These are phyloP conservation scores for Picochlorum sp. DNA, from an alignment of 139 green algal genomes.

Conservation along the genomic window DNA sequence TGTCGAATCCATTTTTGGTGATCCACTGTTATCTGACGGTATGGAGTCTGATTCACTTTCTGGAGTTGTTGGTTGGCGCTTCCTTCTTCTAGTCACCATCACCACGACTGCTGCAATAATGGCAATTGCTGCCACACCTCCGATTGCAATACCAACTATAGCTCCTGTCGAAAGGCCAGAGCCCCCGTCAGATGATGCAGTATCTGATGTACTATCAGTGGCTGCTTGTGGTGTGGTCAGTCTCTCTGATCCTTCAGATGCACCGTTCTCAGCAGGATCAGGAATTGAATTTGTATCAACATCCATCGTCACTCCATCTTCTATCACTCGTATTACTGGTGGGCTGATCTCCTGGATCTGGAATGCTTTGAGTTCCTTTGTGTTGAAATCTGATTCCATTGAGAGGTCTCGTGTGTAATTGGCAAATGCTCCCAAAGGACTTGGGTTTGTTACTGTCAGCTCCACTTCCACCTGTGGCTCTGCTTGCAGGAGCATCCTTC, in stretches of 20 bases:
- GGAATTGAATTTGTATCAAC: conserved; percentile 6
- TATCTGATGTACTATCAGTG: neutral
- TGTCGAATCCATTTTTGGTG: too few species aligned
- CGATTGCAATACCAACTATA: conserved; percentile 13
- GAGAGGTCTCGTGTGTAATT: neutral
- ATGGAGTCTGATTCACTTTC: neutral
- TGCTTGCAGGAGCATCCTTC: neutral
- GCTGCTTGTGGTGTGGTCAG: neutral
- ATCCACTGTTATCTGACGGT: neutral
- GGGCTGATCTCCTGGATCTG: neutral
- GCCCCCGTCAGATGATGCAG: neutral
- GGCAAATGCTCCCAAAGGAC: neutral
- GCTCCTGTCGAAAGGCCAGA: conserved; percentile 6
- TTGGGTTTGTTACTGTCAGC: neutral
- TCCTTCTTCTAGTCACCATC: conserved; percentile 3
- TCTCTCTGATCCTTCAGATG: neutral
- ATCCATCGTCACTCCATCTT: neutral
- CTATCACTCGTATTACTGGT: neutral
- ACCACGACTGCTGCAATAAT: conserved; percentile 1
- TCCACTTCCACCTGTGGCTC: neutral
- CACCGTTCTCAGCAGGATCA: neutral
- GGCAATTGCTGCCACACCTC: neutral
- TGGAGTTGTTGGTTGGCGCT: neutral
- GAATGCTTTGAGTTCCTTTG: neutral
- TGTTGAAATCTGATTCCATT: neutral